Conservation (phyloP, 441 rosid genomes). For the Pelargonium cotyledonis region DNA sequence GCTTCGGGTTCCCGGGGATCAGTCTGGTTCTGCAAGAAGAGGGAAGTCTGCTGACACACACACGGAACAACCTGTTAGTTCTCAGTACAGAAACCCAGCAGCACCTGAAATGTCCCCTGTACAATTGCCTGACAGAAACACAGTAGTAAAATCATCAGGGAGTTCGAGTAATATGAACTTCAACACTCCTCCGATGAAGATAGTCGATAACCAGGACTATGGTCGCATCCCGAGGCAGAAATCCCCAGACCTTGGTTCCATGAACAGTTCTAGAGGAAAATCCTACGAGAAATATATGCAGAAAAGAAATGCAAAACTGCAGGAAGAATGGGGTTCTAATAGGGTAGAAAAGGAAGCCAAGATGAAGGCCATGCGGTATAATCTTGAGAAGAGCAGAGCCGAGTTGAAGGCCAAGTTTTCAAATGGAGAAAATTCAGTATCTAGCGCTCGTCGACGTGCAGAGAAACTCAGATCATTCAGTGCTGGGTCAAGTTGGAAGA, state of each 20-base stretch:
- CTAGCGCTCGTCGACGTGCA: slow-evolving; percentile 45
- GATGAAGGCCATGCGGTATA: slow-evolving; percentile 85
- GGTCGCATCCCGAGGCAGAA: slow-evolving; percentile 44
- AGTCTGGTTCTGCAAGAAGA: slow-evolving; percentile 59
- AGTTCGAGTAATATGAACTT: slow-evolving; percentile 38
- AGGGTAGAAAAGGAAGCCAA: slow-evolving; percentile 89
- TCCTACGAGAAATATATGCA: slow-evolving; percentile 78
- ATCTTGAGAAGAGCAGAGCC: slow-evolving; percentile 71
- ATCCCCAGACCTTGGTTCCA: slow-evolving; percentile 48
- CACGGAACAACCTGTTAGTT: slow-evolving; percentile 41
- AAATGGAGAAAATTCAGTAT: slow-evolving; percentile 39
- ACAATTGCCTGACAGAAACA: slow-evolving; percentile 38
- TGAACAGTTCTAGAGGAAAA: slow-evolving; percentile 80
- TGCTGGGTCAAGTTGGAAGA: slow-evolving; percentile 46
- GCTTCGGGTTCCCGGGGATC: slow-evolving; percentile 83
- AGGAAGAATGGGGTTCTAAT: slow-evolving; percentile 80
- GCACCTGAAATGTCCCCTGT: slow-evolving; percentile 34
- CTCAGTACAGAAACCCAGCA: slow-evolving; percentile 39
- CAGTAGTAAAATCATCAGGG: slow-evolving; percentile 28
- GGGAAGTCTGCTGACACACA: slow-evolving; percentile 48
- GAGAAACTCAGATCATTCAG: slow-evolving; percentile 69
- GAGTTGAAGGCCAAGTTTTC: slow-evolving; percentile 85
- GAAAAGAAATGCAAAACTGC: slow-evolving; percentile 88
- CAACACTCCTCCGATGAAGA: slow-evolving; percentile 53
- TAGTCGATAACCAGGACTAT: slow-evolving; percentile 36